Base-by-base conservation (phyloP, 2,329 filamentous ascomycete genomes). In the Colletotrichum sp. region DNA sequence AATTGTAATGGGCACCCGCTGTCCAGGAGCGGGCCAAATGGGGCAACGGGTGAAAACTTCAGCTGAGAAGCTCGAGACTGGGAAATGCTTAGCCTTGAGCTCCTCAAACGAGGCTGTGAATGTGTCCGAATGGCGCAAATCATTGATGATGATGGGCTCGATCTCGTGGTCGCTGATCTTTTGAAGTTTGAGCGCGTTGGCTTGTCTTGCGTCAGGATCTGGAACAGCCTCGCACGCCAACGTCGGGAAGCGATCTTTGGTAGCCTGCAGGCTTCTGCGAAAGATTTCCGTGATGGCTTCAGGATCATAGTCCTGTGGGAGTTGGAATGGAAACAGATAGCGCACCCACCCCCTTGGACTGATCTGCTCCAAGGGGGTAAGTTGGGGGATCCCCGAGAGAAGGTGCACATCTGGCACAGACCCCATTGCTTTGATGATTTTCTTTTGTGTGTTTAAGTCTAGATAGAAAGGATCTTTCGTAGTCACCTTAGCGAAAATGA, bases 161-260 rank as follows among this genome's bases (percentile, higher is more conserved):
- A 78, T 78, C 24, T 80, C 77, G 48, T 58, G 26, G 13, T 79
- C 64, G 26, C 78, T 77, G 12, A 81, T 77, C 57, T 78, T 82
- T 12, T 81, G 78, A 26, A 84, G 76, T 63, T 82, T 85, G 67
- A 83, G 34, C 8, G 82, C 80, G 4, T 84, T 83, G 16, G 77
- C 79, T 72, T 84, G 83, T 28, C 79, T 82, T 3, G 80, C 77
- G 18, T 36, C 30, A 13, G 58, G 18, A 2, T 61, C 58, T 2
- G 30, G 58, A 10, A 61, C 4, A 21, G 30, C 58, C 7, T 36
- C 58, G 28, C 18, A 24, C 0, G 30, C 30, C 58, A 61, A 34
- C 1, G 28, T 61, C 2, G 58, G 58, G 30, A 61, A 61, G 7
- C 58, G 30, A 2, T 24, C 7, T n/a, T 36, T 61, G 4, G 30